Evolutionary conservation across 495 filamentous ascomycete genomes (phyloP).

Genomic region (Niebla homalea): DNA sequence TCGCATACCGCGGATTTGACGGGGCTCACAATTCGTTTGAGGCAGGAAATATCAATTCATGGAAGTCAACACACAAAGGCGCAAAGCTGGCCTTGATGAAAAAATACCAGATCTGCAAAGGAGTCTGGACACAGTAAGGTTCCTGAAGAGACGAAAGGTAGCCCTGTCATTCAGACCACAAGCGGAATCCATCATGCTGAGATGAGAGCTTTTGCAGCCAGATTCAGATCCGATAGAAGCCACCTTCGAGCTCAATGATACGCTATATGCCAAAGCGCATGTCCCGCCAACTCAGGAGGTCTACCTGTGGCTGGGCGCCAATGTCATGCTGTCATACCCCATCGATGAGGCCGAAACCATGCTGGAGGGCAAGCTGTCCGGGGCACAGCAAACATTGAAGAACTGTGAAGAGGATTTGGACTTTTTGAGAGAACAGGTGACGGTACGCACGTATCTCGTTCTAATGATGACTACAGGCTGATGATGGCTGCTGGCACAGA

Average conservation of each 20-base stretch:
- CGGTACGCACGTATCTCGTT: slow-evolving; percentile 38
- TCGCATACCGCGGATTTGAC: neutral
- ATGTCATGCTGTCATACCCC: slow-evolving; percentile 94
- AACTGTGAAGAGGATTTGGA: slow-evolving; percentile 96
- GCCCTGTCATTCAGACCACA: neutral
- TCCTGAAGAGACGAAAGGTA: slow-evolving; percentile 59
- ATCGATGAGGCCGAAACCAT: slow-evolving; percentile 73
- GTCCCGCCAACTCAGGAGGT: slow-evolving; percentile 81
- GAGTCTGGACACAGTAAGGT: slow-evolving; percentile 86
- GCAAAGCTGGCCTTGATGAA: slow-evolving; percentile 71
- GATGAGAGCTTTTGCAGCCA: slow-evolving; percentile 14
- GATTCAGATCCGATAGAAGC: slow-evolving; percentile 62
- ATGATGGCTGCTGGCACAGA: slow-evolving; percentile 41
- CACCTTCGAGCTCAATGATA: slow-evolving; percentile 93
- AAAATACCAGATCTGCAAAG: slow-evolving; percentile 97
- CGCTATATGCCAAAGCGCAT: slow-evolving; percentile 76
- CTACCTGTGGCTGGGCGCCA: slow-evolving; percentile 93
- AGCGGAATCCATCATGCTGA: neutral
- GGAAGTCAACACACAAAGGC: slow-evolving; percentile 81
- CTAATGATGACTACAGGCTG: neutral
- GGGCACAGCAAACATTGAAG: slow-evolving; percentile 60
- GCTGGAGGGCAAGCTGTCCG: slow-evolving; percentile 61
- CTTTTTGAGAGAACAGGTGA: slow-evolving; percentile 92
- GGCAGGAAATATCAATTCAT: slow-evolving; percentile 96
- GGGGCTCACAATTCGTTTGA: neutral